Evolutionary conservation across 306 rosid species (phyloP).

Genomic region (Neltuma alba): DNA sequence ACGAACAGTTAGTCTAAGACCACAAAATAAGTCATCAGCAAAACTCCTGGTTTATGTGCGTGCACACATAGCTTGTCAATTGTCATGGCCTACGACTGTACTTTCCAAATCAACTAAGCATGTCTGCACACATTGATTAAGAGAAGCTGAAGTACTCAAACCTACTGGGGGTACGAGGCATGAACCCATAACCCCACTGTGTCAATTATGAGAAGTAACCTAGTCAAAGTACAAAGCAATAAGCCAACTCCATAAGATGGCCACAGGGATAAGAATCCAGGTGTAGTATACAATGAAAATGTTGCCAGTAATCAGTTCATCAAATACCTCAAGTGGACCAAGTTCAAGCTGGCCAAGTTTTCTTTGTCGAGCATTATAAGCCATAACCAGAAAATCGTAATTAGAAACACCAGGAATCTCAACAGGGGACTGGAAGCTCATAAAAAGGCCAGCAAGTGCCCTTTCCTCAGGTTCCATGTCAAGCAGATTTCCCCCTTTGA

Average conservation of each 20-base stretch:
- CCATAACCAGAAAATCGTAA: constrained; percentile 85
- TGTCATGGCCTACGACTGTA: background rate
- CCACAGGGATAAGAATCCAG: background rate
- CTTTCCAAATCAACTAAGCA: background rate
- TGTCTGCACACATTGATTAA: background rate
- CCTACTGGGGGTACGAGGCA: background rate
- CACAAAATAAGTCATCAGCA: background rate
- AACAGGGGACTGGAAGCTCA: constrained; percentile 94
- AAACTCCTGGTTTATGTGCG: background rate
- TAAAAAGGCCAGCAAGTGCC: constrained; percentile 84
- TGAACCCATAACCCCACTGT: background rate
- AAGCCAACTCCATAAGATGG: background rate
- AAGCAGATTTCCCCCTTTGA: constrained; percentile 80
- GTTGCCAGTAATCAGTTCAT: background rate
- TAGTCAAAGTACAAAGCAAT: background rate
- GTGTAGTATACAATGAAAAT: background rate
- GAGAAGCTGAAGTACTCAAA: background rate
- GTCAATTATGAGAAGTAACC: background rate
- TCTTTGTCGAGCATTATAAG: constrained; percentile 82
- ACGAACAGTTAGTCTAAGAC: background rate
- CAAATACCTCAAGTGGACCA: constrained; percentile 80
- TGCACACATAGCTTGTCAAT: background rate
- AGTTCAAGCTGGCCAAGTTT: constrained; percentile 83
- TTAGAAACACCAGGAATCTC: constrained; percentile 93
- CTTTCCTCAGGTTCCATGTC: constrained; percentile 89